phyloP scores from a whole-genome alignment of 2,329 filamentous ascomycete species.

The Mycosphaerella arachidis region DNA sequence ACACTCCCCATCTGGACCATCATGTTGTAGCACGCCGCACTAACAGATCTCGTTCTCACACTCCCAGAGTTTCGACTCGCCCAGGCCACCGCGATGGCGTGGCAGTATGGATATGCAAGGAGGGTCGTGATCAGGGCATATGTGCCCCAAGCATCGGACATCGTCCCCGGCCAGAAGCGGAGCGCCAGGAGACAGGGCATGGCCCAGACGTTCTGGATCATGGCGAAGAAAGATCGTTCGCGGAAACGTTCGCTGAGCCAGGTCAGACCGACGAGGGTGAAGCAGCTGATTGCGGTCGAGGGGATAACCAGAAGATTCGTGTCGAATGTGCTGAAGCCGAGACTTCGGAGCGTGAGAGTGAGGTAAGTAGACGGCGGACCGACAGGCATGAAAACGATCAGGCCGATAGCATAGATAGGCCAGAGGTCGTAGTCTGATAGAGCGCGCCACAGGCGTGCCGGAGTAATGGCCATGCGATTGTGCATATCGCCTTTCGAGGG shows the following conservation, averaged over 20 bases:
- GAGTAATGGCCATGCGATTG: conserved; percentile 54
- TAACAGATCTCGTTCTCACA: conserved; percentile 38
- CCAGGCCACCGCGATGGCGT: conserved; percentile 40
- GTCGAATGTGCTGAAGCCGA: conserved; percentile 58
- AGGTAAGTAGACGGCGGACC: conserved; percentile 51
- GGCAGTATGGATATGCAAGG: conserved; percentile 47
- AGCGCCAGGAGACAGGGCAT: conserved; percentile 55
- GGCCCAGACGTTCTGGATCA: conserved; percentile 54
- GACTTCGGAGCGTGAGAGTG: conserved; percentile 53
- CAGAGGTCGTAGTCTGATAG: conserved; percentile 46
- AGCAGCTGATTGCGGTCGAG: conserved; percentile 34
- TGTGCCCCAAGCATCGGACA: conserved; percentile 36
- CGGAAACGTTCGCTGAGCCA: conserved; percentile 46
- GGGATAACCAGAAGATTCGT: conserved; percentile 59
- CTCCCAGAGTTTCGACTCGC: conserved; percentile 36
- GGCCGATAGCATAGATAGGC: conserved; percentile 47
- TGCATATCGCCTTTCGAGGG: conserved; percentile 53
- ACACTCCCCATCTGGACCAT: conserved; percentile 36
- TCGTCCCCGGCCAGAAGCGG: conserved; percentile 41
- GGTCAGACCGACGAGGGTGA: conserved; percentile 43
- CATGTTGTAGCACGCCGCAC: conserved; percentile 38
- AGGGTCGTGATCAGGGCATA: conserved; percentile 36
- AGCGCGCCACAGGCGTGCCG: conserved; percentile 47
- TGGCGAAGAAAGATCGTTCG: conserved; percentile 44
- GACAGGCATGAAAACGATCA: conserved; percentile 52